Evolutionary conservation across 108 stramenopile species (phyloP).

Genomic region (Fragilariopsis cylindrus): DNA sequence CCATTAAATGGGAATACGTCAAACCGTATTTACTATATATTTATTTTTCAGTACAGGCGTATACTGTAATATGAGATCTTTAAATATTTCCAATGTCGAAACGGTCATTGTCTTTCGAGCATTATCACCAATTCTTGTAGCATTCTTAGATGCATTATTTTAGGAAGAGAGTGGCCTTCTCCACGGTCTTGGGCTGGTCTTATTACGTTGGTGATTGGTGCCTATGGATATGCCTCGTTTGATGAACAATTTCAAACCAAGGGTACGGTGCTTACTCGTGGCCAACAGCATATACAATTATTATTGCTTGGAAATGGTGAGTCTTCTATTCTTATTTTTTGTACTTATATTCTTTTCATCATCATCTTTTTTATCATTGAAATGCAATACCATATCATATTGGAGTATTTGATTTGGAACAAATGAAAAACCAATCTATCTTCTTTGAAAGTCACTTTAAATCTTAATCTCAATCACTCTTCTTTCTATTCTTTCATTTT

Average conservation of each 20-base stretch:
- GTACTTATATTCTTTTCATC: no score
- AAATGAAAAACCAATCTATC: no score
- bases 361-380: no score
- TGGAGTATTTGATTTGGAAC: no score
- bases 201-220: conserved; percentile 62
- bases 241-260: conserved; percentile 74
- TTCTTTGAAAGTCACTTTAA: not conserved
- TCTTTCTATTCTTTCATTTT: not conserved
- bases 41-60: conserved; percentile 82
- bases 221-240: conserved; percentile 76
- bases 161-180: conserved; percentile 86
- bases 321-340: not conserved
- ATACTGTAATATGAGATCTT: conserved; percentile 82
- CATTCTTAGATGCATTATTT: conserved; percentile 78
- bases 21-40: conserved; percentile 79
- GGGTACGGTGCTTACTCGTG: conserved; percentile 66
- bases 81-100: conserved; percentile 85
- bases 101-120: conserved; percentile 94
- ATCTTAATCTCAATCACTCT: not conserved
- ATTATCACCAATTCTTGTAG: conserved; percentile 77
- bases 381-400: not conserved
- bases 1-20: conserved; percentile 68
- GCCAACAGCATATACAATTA: conserved; percentile 65
- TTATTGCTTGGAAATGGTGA: conserved; percentile 88
- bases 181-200: conserved; percentile 64